Base-by-base conservation (phyloP, 331 rosid species). In the Malus hybrid region DNA sequence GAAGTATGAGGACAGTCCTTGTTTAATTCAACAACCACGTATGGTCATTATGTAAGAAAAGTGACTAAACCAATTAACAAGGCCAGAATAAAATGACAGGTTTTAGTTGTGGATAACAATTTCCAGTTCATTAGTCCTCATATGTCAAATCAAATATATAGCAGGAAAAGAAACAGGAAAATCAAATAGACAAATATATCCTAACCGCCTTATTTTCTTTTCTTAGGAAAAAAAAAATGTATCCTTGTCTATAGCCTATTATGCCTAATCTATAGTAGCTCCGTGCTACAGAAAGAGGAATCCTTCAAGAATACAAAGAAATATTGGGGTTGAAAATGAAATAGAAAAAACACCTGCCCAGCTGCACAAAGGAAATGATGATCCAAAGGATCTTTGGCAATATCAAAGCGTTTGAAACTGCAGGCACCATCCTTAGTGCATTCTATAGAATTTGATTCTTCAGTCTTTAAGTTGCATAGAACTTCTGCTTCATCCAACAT, bases 371-470 rank as follows among this genome's bases (percentile, higher is more conserved):
- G 84, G 79, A 81, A 95, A 82, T 92, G 86, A 84, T 92, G 96
- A 83, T 95, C 97, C 63, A 76, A 70, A 57, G 99, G 97, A 87
- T 89, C 97, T 84, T 28, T 83, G 36, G 89, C 83, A 48, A 92
- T 90, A 84, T 92, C 99, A 83, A 95, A 95, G 82, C 89, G 93
- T 76, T 89, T 90, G 88, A 90, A 89, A 81, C 84, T 80, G 78
- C 88, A 73, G 76, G 80, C 80, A 28, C 81, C 86, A 82, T 81
- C 71, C 73, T 79, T 81, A 3, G 65, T 68, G 82, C 81, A 79
- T 76, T 82, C 86, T 66, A 73, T 74, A 68, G 81, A 73, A 75
- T 86, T 65, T 10, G 73, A 33, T 48, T 69, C 85, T 80, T 84
- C 91, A 67, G 81, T 82, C 79, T 81, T 83, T 75, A 84, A 80